phyloP scores from a whole-genome alignment of 2,329 filamentous ascomycete species.

The Elsinoe arachidis region DNA sequence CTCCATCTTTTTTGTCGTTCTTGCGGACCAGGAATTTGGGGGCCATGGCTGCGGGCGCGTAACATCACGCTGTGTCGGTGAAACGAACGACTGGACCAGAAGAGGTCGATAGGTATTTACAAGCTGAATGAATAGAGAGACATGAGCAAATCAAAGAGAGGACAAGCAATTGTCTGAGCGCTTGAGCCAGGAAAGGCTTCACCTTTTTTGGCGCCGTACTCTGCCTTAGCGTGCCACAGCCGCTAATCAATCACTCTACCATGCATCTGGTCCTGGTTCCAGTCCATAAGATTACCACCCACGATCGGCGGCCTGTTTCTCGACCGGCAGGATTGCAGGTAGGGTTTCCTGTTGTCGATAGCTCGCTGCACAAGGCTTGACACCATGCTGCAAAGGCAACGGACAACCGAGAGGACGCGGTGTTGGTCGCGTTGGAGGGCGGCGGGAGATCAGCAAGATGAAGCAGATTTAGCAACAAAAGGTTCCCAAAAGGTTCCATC shows the following conservation, averaged over 20 bases:
- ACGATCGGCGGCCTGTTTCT: not conserved
- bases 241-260: slow-evolving; percentile 5
- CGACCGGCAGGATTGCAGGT: not conserved
- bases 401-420: not conserved
- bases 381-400: not conserved
- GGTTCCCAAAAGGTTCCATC: not conserved
- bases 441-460: slow-evolving; percentile 4
- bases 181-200: slow-evolving; percentile 6
- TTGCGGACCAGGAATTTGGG: slow-evolving; percentile 10
- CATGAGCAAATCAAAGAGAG: slow-evolving; percentile 3
- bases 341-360: not conserved
- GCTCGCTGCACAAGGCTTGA: not conserved
- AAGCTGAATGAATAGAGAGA: not conserved
- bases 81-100: not conserved
- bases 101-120: not conserved
- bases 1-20: slow-evolving; percentile 7
- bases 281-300: not conserved
- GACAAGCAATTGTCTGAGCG: not conserved
- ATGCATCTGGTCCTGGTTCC: not conserved
- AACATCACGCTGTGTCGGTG: not conserved
- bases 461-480: slow-evolving; percentile 8
- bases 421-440: not conserved
- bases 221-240: slow-evolving; percentile 7
- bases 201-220: slow-evolving; percentile 5
- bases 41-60: slow-evolving; percentile 1